Base-by-base conservation (phyloP, 139 green algal species). In the Chlorella sp. region DNA sequence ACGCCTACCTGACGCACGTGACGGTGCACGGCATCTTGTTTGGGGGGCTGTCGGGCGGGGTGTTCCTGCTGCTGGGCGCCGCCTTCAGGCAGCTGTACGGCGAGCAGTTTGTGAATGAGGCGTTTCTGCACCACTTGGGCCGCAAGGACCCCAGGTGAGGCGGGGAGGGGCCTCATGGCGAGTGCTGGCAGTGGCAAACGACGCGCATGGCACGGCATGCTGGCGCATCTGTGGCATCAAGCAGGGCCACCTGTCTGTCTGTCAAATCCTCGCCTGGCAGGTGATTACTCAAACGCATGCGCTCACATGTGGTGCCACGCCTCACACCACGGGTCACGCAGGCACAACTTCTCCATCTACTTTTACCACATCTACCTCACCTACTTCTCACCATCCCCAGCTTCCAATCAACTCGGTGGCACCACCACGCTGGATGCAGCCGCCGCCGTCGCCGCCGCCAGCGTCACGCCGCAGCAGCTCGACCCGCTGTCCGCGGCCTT, bases 341-440 rank as follows among this genome's bases (percentile, higher is more conserved):
- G 93, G 27, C 94, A 98, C 87, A 98, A 95, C 83, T 98, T 98
- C 74, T 93, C 93, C 2, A 75, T 88, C 3, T 88, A 93, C 66
- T 98, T 92, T 69, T 94, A 93, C 70, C 76, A 80, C 2, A 82
- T 89, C 2, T 98, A 98, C 79, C 69, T 97, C 36, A 31, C 74
- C 5, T 66, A 69, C 42, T 55, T 55, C 42, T 24, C 10, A 24
- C 42, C 42, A 10, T 55, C 10, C n/a, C n/a, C n/a, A n/a, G n/a
- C n/a, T n/a, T n/a, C n/a, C n/a, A n/a, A n/a, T n/a, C n/a, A n/a
- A n/a, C n/a, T n/a, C n/a, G n/a, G n/a, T n/a, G n/a, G n/a, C 42
- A 17, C 42, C 42, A 55, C 10, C 42, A 55, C 42, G 10, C 10
- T 17, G 17, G 17, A 55, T 55, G 42, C 42, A 55, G 42, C 42